Base-by-base conservation (phyloP, 2,329 filamentous ascomycete genomes). In the Aspergillus sp. region DNA sequence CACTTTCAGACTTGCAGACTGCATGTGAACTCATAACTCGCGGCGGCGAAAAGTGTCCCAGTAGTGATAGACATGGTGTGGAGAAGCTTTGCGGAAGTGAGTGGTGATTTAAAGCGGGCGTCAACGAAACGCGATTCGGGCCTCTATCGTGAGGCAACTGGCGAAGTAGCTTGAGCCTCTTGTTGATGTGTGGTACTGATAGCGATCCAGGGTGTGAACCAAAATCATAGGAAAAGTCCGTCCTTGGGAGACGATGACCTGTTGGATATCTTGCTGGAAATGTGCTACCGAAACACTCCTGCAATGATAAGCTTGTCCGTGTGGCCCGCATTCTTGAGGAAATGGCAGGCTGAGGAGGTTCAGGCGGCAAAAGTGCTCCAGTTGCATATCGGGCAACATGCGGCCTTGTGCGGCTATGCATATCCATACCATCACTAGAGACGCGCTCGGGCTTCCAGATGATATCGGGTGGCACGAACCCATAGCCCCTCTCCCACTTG, bases 371-470 rank as follows among this genome's bases (percentile, higher is more conserved):
- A 23, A 61, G 62, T 17, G 61, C 64, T 13, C 64, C 64, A 3
- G 64, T 59, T 46, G 64, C 60, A 13, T 25, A 15, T 31, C 22
- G 31, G 13, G 45, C 30, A 19, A 45, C 53, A 28, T 13, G 17
- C n/a, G 43, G n/a, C 3, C 31, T 57, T 13, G 30, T 3, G 1
- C 22, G 48, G 9, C 59, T 31, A 15, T 53, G 17, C 25, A 66
- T 50, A 2, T 51, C 63, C 2, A 47, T 56, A 13, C 52, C 54
- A n/a, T 59, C 64, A 15, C 55, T 47, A 9, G 38, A 50, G 30
- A 47, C 62, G 7, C 61, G 60, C 11, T 61, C 66, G 30, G 68
- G 66, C 31, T 73, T 69, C 68, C 68, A 72, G n/a, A 73, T 72
- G 2, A 64, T 57, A 62, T 72, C 68, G 0, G 70, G 70, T 0